phyloP scores from a whole-genome alignment of 768 basidiomycete species.

The Mycena maculata region DNA sequence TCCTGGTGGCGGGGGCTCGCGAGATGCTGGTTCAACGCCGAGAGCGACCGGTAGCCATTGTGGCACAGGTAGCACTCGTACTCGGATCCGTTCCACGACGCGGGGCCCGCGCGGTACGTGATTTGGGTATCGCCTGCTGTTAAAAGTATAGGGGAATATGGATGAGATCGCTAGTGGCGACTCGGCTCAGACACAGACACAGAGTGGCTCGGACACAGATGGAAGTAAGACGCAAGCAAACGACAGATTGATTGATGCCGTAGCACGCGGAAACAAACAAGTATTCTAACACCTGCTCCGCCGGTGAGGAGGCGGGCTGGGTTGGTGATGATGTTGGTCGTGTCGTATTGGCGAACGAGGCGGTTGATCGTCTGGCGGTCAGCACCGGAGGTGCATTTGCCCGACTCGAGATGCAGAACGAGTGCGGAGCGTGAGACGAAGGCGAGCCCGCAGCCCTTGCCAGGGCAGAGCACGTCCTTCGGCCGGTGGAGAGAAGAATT shows the following conservation, averaged over 20 bases:
- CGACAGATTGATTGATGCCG: too few species aligned
- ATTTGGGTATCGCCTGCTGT: too few species aligned
- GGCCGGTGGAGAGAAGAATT: slow-evolving; percentile 63
- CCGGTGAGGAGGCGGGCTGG: slow-evolving; percentile 62
- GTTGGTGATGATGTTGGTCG: slow-evolving; percentile 62
- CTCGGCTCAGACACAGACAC: too few species aligned
- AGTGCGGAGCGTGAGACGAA: slow-evolving; percentile 70
- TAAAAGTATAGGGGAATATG: too few species aligned
- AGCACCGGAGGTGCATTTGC: slow-evolving; percentile 64
- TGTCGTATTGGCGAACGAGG: slow-evolving; percentile 57
- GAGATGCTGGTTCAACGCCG: slow-evolving; percentile 69
- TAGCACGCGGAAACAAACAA: too few species aligned
- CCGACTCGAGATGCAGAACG: slow-evolving; percentile 72
- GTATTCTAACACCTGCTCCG: slow-evolving; percentile 31
- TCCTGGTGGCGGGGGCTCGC: slow-evolving; percentile 69
- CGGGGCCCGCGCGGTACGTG: slow-evolving; percentile 43
- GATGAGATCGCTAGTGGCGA: too few species aligned
- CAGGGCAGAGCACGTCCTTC: slow-evolving; percentile 50
- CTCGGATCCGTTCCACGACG: slow-evolving; percentile 57
- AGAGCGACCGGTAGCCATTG: slow-evolving; percentile 51
- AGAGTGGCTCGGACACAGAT: too few species aligned
- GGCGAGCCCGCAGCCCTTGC: slow-evolving; percentile 52
- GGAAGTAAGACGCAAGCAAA: too few species aligned
- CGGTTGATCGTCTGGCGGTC: slow-evolving; percentile 54
- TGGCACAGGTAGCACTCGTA: slow-evolving; percentile 79